phyloP scores from a whole-genome alignment of 1,284 basidiomycete genomes.

The Microbotryomycetes sp. region DNA sequence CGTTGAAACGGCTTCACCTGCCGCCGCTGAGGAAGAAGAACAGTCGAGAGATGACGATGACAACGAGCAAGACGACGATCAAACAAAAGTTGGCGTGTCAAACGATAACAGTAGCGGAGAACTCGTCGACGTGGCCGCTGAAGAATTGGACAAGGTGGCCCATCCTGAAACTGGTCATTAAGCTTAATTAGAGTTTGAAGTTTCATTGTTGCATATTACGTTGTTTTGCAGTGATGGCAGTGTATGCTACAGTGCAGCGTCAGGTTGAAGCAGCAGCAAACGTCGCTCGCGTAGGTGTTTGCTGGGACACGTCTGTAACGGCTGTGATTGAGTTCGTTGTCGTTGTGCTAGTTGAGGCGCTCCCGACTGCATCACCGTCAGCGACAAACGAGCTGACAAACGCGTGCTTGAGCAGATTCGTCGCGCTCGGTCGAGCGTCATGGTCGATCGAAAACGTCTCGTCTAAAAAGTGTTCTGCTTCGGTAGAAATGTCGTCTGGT shows the following conservation, averaged over 20 bases:
- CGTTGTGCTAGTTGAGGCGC: background rate
- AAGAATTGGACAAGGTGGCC: background rate
- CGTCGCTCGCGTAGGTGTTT: slow-evolving; percentile 30
- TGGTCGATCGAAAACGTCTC: slow-evolving; percentile 80
- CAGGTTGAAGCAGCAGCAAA: no score
- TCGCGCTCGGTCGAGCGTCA: slow-evolving; percentile 69
- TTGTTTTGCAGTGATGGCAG: no score
- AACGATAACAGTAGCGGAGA: background rate
- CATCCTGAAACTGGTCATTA: no score
- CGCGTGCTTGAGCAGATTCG: slow-evolving; percentile 62
- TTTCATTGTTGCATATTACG: no score
- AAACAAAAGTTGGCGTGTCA: background rate
- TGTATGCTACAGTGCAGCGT: no score
- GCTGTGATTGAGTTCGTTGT: background rate
- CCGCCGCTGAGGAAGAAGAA: background rate
- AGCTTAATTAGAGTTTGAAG: no score
- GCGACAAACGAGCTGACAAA: slow-evolving; percentile 40
- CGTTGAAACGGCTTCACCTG: background rate
- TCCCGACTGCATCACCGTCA: background rate
- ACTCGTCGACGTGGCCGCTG: background rate
- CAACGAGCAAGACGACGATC: background rate
- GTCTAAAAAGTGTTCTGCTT: slow-evolving; percentile 75
- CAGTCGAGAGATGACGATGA: background rate
- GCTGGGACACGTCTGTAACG: slow-evolving; percentile 4
- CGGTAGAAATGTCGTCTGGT: slow-evolving; percentile 76